These are phyloP conservation scores for Hortiboletus campestris DNA, from an alignment of 768 basidiomycete species.

Conservation along the genomic window DNA sequence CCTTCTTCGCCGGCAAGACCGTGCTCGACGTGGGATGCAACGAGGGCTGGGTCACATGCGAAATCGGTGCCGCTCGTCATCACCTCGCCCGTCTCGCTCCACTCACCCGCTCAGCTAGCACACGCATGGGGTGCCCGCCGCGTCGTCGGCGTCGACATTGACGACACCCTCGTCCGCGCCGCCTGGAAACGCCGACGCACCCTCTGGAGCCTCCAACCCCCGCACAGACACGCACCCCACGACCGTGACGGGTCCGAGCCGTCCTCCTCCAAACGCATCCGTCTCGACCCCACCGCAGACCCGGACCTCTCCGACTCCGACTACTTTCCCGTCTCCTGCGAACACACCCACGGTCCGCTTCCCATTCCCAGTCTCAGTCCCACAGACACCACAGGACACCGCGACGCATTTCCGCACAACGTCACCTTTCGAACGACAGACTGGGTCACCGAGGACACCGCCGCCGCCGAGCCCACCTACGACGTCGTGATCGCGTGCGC, in stretches of 20 bases:
- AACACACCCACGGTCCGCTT: constrained; percentile 72
- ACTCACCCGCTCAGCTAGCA: constrained; percentile 40
- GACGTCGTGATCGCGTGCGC: constrained; percentile 79
- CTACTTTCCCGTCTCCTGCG: constrained; percentile 78
- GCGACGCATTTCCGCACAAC: constrained; percentile 71
- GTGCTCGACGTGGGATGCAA: constrained; percentile 89
- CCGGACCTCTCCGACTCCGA: constrained; percentile 23
- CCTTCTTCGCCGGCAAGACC: constrained; percentile 50
- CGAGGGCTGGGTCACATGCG: constrained; percentile 81
- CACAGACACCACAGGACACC: no score
- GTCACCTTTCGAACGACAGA: constrained; percentile 68
- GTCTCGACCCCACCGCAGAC: not conserved
- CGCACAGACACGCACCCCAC: not conserved
- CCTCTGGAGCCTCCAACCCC: constrained; percentile 66
- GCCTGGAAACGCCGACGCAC: constrained; percentile 73
- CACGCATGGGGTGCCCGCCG: constrained; percentile 60
- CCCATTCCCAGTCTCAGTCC: constrained; percentile 50
- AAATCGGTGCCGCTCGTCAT: constrained; percentile 52
- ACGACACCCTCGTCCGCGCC: constrained; percentile 64
- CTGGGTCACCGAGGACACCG: constrained; percentile 60
- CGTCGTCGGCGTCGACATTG: constrained; percentile 85
- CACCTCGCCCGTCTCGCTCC: no score
- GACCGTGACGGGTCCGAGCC: no score
- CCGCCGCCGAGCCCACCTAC: constrained; percentile 61
- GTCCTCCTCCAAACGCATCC: constrained; percentile 9